Conservation (phyloP, 148 eudicot species). For the Rhododendron ferrugineum region DNA sequence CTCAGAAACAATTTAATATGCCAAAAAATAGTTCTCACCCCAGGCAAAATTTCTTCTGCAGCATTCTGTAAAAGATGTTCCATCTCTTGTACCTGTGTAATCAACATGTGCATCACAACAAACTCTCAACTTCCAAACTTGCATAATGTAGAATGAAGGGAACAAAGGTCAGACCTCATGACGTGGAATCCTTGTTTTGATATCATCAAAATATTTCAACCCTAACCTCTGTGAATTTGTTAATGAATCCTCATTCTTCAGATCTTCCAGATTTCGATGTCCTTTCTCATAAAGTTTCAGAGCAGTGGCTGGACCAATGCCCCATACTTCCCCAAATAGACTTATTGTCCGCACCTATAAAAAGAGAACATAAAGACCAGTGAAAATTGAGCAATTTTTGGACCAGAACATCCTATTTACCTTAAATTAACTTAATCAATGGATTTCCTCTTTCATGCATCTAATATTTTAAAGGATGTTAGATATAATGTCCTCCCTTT, state of each 20-base stretch:
- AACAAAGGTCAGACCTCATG: constrained; percentile 54
- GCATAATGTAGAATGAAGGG: constrained; percentile 5
- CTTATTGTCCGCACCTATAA: constrained; percentile 71
- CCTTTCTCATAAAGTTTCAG: constrained; percentile 90
- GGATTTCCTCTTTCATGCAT: background rate
- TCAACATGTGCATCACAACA: constrained; percentile 6
- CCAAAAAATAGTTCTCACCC: constrained; percentile 41
- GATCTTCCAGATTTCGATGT: constrained; percentile 68
- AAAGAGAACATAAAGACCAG: background rate
- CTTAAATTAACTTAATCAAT: background rate
- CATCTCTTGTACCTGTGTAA: constrained; percentile 76
- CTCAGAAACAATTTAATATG: constrained; percentile 1
- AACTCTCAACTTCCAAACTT: background rate
- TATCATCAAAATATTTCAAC: constrained; percentile 83
- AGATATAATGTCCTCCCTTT: background rate
- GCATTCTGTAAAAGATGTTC: constrained; percentile 63
- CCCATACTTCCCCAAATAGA: constrained; percentile 95
- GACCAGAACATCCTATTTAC: background rate
- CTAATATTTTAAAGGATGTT: background rate
- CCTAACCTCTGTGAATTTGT: constrained; percentile 73
- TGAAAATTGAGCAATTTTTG: background rate
- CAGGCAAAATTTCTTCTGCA: constrained; percentile 73
- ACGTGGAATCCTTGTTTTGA: constrained; percentile 88
- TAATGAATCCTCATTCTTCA: constrained; percentile 60
- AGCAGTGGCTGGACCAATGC: constrained; percentile 94